Percentiles rank a stretch among this genome's conserved stretches.
These are phyloP conservation scores for Bondarzewia mesenterica DNA, from an alignment of 1,284 basidiomycete genomes.

Conservation along the genomic window DNA sequence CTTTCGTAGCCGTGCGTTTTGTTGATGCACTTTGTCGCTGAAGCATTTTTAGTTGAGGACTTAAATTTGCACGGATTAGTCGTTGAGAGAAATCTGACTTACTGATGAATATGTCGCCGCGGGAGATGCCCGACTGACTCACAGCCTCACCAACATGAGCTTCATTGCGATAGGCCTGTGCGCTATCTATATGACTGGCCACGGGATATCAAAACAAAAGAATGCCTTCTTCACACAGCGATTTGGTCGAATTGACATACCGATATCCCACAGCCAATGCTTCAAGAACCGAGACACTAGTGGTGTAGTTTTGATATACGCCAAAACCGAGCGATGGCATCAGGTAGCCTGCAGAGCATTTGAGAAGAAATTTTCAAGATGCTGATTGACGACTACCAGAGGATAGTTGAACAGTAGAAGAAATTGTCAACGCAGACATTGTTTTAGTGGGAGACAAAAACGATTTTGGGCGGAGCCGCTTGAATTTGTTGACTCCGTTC, in stretches of 20 bases:
- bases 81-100: conserved; percentile 15
- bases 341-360: conserved; percentile 30
- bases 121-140: conserved; percentile 38
- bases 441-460: no score
- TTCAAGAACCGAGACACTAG: conserved; percentile 48
- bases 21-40: conserved; percentile 55
- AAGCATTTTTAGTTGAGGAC: neutral
- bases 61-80: neutral
- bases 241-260: conserved; percentile 25
- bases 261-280: conserved; percentile 74
- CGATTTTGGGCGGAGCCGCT: no score
- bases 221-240: conserved; percentile 4
- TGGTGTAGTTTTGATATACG: conserved; percentile 66
- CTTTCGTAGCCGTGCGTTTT: conserved; percentile 49
- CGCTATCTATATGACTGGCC: conserved; percentile 65
- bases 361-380: neutral
- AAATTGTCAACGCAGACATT: neutral
- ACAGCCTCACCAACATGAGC: conserved; percentile 52
- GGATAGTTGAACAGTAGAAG: neutral
- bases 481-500: no score
- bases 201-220: neutral
- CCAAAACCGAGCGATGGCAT: conserved; percentile 79
- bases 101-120: conserved; percentile 67
- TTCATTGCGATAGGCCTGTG: conserved; percentile 75
- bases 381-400: neutral